phyloP scores from a whole-genome alignment of 192 early-diverging fungal species.

The Coemansia sp. region DNA sequence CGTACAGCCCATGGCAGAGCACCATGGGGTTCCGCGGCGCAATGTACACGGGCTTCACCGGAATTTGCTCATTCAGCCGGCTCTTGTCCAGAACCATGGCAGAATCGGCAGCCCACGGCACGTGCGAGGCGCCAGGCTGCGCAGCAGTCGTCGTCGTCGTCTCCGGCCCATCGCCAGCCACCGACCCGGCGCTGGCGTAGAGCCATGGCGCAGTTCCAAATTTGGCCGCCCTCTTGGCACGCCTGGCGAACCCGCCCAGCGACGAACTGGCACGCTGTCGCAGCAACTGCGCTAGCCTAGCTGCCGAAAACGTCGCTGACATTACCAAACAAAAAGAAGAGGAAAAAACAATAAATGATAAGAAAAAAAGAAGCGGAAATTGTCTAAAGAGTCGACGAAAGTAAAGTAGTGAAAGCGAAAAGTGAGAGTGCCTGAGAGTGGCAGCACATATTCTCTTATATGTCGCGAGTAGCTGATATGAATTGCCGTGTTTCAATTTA shows the following conservation, averaged over 20 bases:
- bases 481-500: background rate
- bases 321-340: constrained; percentile 8
- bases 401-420: background rate
- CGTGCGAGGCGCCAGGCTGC: background rate
- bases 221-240: constrained; percentile 19
- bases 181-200: constrained; percentile 29
- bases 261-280: constrained; percentile 17
- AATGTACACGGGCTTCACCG: constrained; percentile 64
- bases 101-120: background rate
- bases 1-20: constrained; percentile 88
- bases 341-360: background rate
- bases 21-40: constrained; percentile 79
- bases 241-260: constrained; percentile 17
- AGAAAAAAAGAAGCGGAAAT: constrained; percentile 6
- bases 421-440: background rate
- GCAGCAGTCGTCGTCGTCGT: background rate
- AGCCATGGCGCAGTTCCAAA: constrained; percentile 33
- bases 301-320: constrained; percentile 36
- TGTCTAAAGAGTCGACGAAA: background rate
- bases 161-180: background rate
- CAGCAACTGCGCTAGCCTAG: constrained; percentile 32
- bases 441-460: background rate
- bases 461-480: background rate
- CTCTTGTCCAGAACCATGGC: constrained; percentile 17
- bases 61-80: constrained; percentile 48